Evolutionary conservation across 2,329 filamentous ascomycete genomes (phyloP).

Genomic region (Cytospora leucostoma): DNA sequence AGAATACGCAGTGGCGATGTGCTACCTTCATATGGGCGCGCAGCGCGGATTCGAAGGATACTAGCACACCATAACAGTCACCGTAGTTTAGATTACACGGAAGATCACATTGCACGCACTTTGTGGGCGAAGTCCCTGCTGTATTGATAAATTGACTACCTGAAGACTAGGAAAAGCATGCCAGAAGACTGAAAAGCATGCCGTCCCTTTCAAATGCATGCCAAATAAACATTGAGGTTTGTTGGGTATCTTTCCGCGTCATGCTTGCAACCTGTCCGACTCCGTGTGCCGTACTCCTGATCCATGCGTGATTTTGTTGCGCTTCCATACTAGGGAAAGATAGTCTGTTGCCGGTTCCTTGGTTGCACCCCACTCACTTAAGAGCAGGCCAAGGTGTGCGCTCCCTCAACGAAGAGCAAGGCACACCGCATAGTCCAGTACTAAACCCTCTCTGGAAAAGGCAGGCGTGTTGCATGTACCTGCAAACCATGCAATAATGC

Average conservation of each 20-base stretch:
- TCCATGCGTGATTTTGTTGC: slow-evolving; percentile 5
- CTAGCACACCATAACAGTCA: background rate
- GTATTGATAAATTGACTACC: slow-evolving; percentile 1
- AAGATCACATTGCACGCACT: slow-evolving; percentile 7
- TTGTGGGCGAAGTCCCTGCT: background rate
- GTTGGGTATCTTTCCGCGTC: slow-evolving; percentile 1
- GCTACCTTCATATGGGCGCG: slow-evolving; percentile 71
- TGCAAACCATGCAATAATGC: background rate
- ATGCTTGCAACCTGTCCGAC: slow-evolving; percentile 4
- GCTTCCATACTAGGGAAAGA: slow-evolving; percentile 3
- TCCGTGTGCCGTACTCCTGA: slow-evolving; percentile 9
- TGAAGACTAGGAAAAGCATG: background rate
- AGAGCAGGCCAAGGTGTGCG: slow-evolving; percentile 14
- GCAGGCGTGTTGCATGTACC: slow-evolving; percentile 1
- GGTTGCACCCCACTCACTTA: slow-evolving; percentile 12
- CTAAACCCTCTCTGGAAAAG: background rate
- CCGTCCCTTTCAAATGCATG: background rate
- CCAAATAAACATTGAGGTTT: background rate
- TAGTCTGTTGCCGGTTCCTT: slow-evolving; percentile 6
- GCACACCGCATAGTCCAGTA: slow-evolving; percentile 3
- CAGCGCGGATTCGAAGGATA: slow-evolving; percentile 22
- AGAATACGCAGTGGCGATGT: slow-evolving; percentile 83
- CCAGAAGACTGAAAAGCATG: slow-evolving; percentile 1
- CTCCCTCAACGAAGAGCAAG: slow-evolving; percentile 22
- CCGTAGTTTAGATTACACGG: slow-evolving; percentile 9